Evolutionary conservation across 257 asterid genomes (phyloP), one percentile per base, ranked within the genome.

Genomic region (Euphrasia confusa): DNA sequence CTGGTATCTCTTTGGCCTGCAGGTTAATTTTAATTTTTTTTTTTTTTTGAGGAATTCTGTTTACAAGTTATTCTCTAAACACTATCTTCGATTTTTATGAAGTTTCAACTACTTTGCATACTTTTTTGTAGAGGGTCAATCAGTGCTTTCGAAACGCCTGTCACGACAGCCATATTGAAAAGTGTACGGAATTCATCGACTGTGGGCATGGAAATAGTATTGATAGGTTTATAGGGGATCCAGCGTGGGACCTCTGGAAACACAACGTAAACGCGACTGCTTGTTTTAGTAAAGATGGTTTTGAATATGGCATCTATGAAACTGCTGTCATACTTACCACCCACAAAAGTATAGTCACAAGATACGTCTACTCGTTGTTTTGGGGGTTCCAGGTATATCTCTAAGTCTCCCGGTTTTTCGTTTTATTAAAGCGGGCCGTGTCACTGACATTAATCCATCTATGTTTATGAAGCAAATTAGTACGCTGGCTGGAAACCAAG

Each of bases 311-410:
- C 58, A 86, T 92, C 50, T 92, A 89, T 66, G 44, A 50, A 45
- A 71, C 61, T 65, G 89, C 88, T 21, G 95, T 89, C 59, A 68
- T 73, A 54, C 80, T 92, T 52, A 86, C 97, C 49, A 68, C 94
- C 4, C 52, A 70, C 65, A 45, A 2, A 27, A 75, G 68, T 65
- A 0, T 80, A 35, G 37, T 60, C 39, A 80, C 81, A 52, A 77
- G 96, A 92, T 92, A 92, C n/a, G 39, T 76, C 35, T 92, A 92
- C 84, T 84, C 99, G 6, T 70, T 92, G 57, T 89, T 86, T 75
- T 92, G 99, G 99, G 99, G 96, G 14, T 92, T 92, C 81, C 99
- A 92, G 98, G 98, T 92, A 91, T 30, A 13, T 63, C 0, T 10
- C 33, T 40, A 1, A 4, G 35, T 12, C 4, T 18, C 26, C 3